Conservation (phyloP, 2,329 filamentous ascomycete genomes). For the Simplicillium aogashimaense region DNA sequence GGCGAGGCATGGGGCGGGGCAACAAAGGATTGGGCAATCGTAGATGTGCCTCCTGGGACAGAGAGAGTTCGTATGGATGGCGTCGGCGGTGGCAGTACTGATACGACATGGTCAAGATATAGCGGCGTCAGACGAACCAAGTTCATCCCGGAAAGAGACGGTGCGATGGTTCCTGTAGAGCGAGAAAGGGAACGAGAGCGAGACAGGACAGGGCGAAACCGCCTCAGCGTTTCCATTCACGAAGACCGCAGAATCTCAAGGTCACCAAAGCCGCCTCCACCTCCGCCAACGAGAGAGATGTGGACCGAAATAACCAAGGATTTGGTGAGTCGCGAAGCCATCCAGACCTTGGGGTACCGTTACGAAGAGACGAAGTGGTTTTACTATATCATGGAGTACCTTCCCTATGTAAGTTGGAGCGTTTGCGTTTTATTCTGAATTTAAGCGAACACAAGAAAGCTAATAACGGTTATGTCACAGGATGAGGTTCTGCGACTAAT, state of each 20-base stretch:
- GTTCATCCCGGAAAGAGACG: constrained; percentile 60
- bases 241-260: constrained; percentile 46
- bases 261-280: constrained; percentile 22
- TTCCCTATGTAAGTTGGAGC: constrained; percentile 64
- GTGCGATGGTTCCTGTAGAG: constrained; percentile 17
- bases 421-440: neutral
- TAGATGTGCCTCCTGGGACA: constrained; percentile 77
- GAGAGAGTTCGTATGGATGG: constrained; percentile 77
- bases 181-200: constrained; percentile 21
- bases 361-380: constrained; percentile 85
- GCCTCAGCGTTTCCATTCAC: constrained; percentile 38
- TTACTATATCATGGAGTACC: constrained; percentile 88
- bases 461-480: constrained; percentile 35
- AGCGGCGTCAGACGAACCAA: constrained; percentile 67
- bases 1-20: constrained; percentile 67
- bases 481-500: constrained; percentile 82
- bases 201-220: constrained; percentile 17
- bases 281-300: constrained; percentile 51
- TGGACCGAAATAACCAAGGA: constrained; percentile 99
- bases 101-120: constrained; percentile 71
- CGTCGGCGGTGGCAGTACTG: constrained; percentile 61
- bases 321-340: constrained; percentile 75
- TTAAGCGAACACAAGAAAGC: neutral
- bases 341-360: constrained; percentile 74
- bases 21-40: constrained; percentile 68